phyloP scores from a whole-genome alignment of 2,329 filamentous ascomycete genomes.

The Cladosporium sp. region DNA sequence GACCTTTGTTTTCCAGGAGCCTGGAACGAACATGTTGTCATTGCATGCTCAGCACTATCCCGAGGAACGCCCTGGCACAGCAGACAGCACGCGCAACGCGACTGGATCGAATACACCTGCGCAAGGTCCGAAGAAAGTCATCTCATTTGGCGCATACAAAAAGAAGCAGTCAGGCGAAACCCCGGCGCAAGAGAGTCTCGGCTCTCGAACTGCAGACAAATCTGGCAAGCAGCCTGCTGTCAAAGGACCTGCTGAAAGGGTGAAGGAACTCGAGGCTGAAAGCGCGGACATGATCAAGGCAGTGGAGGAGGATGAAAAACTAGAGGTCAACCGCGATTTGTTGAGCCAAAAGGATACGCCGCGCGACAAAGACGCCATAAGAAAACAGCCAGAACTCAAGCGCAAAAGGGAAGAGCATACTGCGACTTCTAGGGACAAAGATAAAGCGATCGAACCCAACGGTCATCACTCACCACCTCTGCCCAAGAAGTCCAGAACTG shows the following conservation, averaged over 20 bases:
- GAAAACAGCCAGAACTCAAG: conserved; percentile 24
- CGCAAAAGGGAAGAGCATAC: conserved; percentile 20
- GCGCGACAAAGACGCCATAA: neutral
- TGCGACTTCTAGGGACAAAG: neutral
- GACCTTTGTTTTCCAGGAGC: conserved; percentile 58
- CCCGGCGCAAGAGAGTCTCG: conserved; percentile 13
- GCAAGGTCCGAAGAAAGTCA: conserved; percentile 54
- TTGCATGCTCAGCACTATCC: conserved; percentile 22
- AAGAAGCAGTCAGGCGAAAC: conserved; percentile 47
- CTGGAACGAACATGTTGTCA: conserved; percentile 35
- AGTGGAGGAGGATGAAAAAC: conserved; percentile 20
- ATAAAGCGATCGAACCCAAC: neutral
- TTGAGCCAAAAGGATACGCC: neutral
- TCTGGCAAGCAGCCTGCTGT: conserved; percentile 25
- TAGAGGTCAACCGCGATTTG: conserved; percentile 11
- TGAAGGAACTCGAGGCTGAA: conserved; percentile 24
- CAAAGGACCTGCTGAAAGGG: conserved; percentile 29
- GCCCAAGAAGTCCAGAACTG: neutral
- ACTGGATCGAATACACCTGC: conserved; percentile 6
- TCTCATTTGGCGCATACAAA: conserved; percentile 59
- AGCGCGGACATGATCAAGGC: conserved; percentile 29
- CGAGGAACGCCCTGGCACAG: conserved; percentile 32
- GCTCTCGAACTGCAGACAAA: conserved; percentile 8
- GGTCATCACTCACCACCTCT: neutral
- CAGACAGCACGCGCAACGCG: conserved; percentile 14